Base-by-base conservation (phyloP, 139 green algal species). In the Chlamydomonas urium region DNA sequence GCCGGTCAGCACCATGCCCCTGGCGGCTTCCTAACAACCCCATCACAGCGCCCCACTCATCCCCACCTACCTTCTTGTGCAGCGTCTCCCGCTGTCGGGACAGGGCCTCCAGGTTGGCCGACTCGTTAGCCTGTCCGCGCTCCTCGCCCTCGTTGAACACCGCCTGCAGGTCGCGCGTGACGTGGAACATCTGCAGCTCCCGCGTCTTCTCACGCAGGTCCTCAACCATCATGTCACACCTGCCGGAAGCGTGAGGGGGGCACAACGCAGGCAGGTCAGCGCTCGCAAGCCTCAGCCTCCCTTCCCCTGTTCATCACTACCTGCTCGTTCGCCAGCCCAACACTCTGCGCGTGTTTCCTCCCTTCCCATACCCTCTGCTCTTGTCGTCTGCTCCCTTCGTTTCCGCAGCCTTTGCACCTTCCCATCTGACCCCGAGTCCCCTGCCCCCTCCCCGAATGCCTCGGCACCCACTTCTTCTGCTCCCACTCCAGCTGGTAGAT, bases 161-260 rank as follows among this genome's bases (percentile, higher is more conserved):
- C 1, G 66, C 29, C 56, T 91, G 86, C 69, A 90, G 76, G 38
- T 88, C 81, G 32, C 89, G 82, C 2, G 85, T 93, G 10, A 93
- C 87, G 37, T 90, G 83, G 38, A 93, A 71, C 67, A 95, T 83
- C 84, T 95, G 89, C 65, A 94, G 75, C 73, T 94, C 85, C 42
- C 78, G 81, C 4, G 82, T 84, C 57, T 82, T 76, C 72, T 85
- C 80, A 3, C 62, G 35, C 45, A 89, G 50, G 70, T 95, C 89
- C n/a, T 83, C 80, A 31, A 83, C 74, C 74, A 85, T 58, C 56
- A 71, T 74, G 24, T 74, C 72, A n/a, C 56, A 73, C 56, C 66
- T 53, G 62, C 35, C 29, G 24, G 10, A 59, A 48, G 47, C 3
- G 5, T 21, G 23, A 31, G 48, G 19, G 48, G 6, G 26, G 2